Percentiles rank a stretch among this genome's conserved stretches.
Conservation (phyloP, 2,329 filamentous ascomycete species). For the Epichloe brachyelytri region DNA sequence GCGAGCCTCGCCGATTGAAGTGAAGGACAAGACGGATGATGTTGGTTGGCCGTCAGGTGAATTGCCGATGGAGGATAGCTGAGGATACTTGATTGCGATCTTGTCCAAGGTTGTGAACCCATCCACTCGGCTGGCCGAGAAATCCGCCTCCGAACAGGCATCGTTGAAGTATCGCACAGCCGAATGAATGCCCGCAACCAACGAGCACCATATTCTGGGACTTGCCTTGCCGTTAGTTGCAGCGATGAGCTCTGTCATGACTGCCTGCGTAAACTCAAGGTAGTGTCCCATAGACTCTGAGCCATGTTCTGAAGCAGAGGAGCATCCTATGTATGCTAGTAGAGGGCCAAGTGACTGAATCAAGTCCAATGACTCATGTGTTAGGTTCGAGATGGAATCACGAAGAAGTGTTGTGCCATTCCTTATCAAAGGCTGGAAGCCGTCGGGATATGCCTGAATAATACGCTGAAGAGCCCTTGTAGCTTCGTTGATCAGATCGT, state of each 20-base stretch:
- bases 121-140: constrained; percentile 11
- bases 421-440: constrained; percentile 21
- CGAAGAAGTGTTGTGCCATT: constrained; percentile 16
- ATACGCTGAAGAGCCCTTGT: constrained; percentile 28
- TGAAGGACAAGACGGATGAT: constrained; percentile 4
- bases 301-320: constrained; percentile 13
- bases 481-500: constrained; percentile 28
- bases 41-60: neutral
- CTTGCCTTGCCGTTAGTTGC: constrained; percentile 21
- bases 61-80: constrained; percentile 11
- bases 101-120: constrained; percentile 2
- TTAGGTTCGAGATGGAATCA: constrained; percentile 10
- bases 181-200: constrained; percentile 25
- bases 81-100: constrained; percentile 17
- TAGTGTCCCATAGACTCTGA: constrained; percentile 26
- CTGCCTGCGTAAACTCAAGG: constrained; percentile 22
- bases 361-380: constrained; percentile 12
- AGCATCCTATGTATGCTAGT: constrained; percentile 37
- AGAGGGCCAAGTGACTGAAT: constrained; percentile 28
- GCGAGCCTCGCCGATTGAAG: constrained; percentile 16
- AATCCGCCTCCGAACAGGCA: constrained; percentile 20
- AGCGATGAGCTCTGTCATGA: constrained; percentile 23
- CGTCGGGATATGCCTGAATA: constrained; percentile 21
- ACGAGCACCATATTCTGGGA: constrained; percentile 23
- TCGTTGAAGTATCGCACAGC: constrained; percentile 26